phyloP scores from a whole-genome alignment of 192 early-diverging fungal species.

The Kickxella alabastrina region DNA sequence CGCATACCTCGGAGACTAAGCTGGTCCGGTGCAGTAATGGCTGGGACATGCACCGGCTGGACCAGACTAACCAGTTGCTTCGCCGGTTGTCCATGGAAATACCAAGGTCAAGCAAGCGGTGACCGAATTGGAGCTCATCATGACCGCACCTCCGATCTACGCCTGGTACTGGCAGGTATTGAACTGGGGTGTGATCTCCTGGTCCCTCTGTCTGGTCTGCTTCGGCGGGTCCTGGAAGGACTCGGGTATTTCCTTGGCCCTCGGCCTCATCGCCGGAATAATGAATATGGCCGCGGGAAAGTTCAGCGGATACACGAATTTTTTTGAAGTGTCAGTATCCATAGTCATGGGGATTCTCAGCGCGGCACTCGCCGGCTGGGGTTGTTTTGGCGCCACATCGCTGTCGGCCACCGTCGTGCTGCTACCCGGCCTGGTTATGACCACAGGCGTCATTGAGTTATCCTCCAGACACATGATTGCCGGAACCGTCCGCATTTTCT shows the following conservation, averaged over 20 bases:
- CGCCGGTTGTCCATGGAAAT: slow-evolving; percentile 57
- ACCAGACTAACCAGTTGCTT: slow-evolving; percentile 60
- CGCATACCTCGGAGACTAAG: slow-evolving; percentile 72
- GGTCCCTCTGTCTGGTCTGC: slow-evolving; percentile 59
- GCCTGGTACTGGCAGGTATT: slow-evolving; percentile 57
- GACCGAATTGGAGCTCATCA: slow-evolving; percentile 55
- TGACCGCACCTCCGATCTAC: slow-evolving; percentile 50
- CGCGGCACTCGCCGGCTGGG: slow-evolving; percentile 52
- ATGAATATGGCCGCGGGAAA: slow-evolving; percentile 60
- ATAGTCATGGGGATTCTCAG: slow-evolving; percentile 57
- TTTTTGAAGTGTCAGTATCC: slow-evolving; percentile 63
- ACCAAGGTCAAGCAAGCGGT: slow-evolving; percentile 56
- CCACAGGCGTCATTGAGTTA: slow-evolving; percentile 80
- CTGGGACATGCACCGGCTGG: slow-evolving; percentile 64
- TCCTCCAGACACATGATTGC: slow-evolving; percentile 82
- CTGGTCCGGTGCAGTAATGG: slow-evolving; percentile 59
- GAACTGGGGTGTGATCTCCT: slow-evolving; percentile 56
- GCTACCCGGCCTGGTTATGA: slow-evolving; percentile 72
- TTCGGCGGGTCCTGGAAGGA: slow-evolving; percentile 67
- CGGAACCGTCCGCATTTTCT: slow-evolving; percentile 80
- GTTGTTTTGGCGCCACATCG: slow-evolving; percentile 59
- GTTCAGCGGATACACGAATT: slow-evolving; percentile 57
- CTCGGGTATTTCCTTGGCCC: slow-evolving; percentile 53
- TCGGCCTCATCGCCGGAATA: slow-evolving; percentile 53
- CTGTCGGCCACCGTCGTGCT: slow-evolving; percentile 60